Evolutionary conservation across 306 rosid genomes (phyloP), one percentile per base, ranked within the genome.

Genomic region (Cicer cuneatum): DNA sequence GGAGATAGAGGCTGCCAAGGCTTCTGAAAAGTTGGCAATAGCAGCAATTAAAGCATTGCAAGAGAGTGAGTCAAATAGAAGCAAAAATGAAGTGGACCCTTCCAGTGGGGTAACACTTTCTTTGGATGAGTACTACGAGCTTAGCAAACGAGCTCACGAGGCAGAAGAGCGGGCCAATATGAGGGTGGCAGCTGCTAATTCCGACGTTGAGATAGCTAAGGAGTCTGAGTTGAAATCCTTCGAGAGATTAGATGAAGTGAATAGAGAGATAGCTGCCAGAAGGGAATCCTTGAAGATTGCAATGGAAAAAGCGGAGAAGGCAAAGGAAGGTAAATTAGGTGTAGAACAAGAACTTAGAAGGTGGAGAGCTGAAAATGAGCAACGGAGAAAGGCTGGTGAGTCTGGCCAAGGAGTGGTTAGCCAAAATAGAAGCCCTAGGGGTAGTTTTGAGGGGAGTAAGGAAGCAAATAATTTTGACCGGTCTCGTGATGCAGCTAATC

Each of bases 351-450:
- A 95, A 85, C 64, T 95, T 66, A 86, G 99, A 80, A 92, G 74
- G 78, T 95, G 99, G 99, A 87, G 99, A 84, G 88, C 99, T 35
- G 99, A 95, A 64, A 84, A 84, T 15, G 98, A 90, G 87, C 97
- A 87, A 75, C 80, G 85, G 41, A 84, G 97, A 75, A 95, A 90
- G 84, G 87, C 86, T 53, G 81, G 85, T 48, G 96, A 87, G 11
- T 19, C 88, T 63, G 92, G 73, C 67, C 91, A 81, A 10, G 89
- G 87, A 71, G 81, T 35, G 10, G 80, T 57, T 69, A 83, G 81
- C 75, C 83, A 88, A 7, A 69, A 60, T 59, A 84, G 57, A 84
- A 92, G 93, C 80, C 96, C 97, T 48, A 84, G 88, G 82, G 77
- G 71, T 53, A 90, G 93, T 87, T 73, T 89, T 21, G 99, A 88